Evolutionary conservation across 148 eudicot genomes (phyloP), one percentile per base, ranked within the genome.

Genomic region (Vaccinium myrtillus): DNA sequence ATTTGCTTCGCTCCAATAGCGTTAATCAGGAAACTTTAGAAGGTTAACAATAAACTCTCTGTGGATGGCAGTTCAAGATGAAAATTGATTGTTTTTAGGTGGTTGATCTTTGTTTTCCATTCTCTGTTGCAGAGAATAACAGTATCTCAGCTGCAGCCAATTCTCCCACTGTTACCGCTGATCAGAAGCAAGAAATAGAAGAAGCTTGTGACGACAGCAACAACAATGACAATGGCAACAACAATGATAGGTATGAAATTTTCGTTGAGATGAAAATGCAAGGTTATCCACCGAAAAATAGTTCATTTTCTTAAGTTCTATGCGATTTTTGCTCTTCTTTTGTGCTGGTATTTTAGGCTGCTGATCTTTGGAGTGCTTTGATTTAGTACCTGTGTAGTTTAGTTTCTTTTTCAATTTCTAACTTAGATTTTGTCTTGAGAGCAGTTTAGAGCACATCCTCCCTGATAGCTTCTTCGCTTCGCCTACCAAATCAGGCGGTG

Each of bases 381-480:
- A 13, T 43, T 6, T 82, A 13, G 59, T 82, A 32, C 63, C 59
- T 73, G 59, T 73, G 59, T 56, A 69, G 48, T 84, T 58, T 49
- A 73, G 49, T 32, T 73, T 50, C 13, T 23, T 76, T 76, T 49
- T 76, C 32, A n/a, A 18, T 76, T 76, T 76, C 36, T 49, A 21
- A 76, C 3, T 49, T 76, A 0, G 14, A 3, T 49, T 73, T 59
- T 61, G 49, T 77, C 49, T 11, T 79, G 77, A 49, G 39, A 71
- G 91, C 93, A 96, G 98, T 88, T 87, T 95, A n/a, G 99, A 97
- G 80, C 93, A 95, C 86, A 86, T 87, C 78, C 95, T 97, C 51
- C 98, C 99, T 2, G 99, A 97, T 54, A 92, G 86, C 84, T 93
- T 94, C 80, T 93, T 97, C 82, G 88, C 96, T 13, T 95, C 99